A percentile compares a stretch with the other conserved stretches of the same genome.
Conservation (phyloP, 768 basidiomycete genomes). For the Tulasnella sp. region DNA sequence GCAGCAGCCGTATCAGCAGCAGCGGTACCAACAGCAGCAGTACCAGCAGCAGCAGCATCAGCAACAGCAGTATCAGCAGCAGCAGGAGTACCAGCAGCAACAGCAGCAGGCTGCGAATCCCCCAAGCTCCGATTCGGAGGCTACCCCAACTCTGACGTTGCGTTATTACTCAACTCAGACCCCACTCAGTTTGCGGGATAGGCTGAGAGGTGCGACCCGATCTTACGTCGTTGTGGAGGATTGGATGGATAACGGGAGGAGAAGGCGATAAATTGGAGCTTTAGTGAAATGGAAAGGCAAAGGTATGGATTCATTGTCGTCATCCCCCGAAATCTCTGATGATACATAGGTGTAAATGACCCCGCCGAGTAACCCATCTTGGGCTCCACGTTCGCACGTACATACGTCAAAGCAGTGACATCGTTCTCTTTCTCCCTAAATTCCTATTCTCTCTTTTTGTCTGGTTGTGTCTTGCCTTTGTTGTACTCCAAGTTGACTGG, state of each 20-base stretch:
- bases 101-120: background rate
- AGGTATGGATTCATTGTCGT: background rate
- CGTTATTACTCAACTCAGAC: background rate
- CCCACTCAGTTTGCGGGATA: background rate
- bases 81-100: background rate
- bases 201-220: background rate
- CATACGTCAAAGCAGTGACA: background rate
- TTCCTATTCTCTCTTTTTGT: background rate
- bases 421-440: background rate
- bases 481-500: background rate
- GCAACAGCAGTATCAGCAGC: background rate
- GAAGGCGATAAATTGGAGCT: background rate
- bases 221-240: slow-evolving; percentile 30
- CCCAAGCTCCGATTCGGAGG: background rate
- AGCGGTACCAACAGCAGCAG: background rate
- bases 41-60: background rate
- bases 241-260: background rate
- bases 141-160: slow-evolving; percentile 11
- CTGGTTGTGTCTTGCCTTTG: background rate
- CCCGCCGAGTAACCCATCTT: too few species aligned
- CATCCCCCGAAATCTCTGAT: background rate
- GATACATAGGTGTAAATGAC: background rate
- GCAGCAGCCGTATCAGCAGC: background rate
- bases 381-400: background rate
- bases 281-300: background rate